Conservation (phyloP, 2,329 filamentous ascomycete species). For the Cephalotrichum gorgonifer region DNA sequence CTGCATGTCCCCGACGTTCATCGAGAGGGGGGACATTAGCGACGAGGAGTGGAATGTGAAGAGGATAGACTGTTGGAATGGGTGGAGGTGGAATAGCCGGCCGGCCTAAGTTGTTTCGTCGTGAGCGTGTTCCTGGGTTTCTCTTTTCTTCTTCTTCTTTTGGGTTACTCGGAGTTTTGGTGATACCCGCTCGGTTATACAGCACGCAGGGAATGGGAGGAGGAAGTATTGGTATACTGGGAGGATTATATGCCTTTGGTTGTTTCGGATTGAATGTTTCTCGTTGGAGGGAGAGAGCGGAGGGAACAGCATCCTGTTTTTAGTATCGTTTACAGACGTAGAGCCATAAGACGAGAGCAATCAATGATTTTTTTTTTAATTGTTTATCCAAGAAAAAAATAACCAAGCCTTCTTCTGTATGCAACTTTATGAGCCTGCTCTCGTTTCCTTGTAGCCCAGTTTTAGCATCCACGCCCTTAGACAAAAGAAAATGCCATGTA, state of each 20-base stretch:
- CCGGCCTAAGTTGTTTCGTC: background rate
- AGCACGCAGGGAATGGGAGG: too few relatives aligned
- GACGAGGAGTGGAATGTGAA: background rate
- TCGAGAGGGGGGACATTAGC: background rate
- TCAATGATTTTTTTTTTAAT: too few relatives aligned
- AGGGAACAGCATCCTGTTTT: too few relatives aligned
- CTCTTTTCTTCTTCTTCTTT: background rate
- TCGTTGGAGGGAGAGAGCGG: too few relatives aligned
- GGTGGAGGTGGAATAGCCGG: conserved; percentile 4
- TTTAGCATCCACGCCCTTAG: too few relatives aligned
- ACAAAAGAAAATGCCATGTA: too few relatives aligned
- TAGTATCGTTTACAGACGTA: too few relatives aligned
- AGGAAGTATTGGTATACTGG: background rate
- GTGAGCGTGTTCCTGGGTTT: background rate
- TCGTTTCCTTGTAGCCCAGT: too few relatives aligned
- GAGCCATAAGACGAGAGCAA: too few relatives aligned
- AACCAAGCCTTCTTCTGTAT: too few relatives aligned
- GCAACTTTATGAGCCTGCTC: too few relatives aligned
- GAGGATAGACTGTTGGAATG: conserved; percentile 5
- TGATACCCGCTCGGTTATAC: background rate
- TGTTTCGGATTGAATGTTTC: background rate
- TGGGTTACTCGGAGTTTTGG: background rate
- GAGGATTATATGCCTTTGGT: background rate
- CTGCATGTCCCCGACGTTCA: background rate
- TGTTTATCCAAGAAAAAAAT: too few relatives aligned